Evolutionary conservation across 176 grass and related monocot species (phyloP), one percentile per base, ranked within the genome.

Genomic region (Canna indica): DNA sequence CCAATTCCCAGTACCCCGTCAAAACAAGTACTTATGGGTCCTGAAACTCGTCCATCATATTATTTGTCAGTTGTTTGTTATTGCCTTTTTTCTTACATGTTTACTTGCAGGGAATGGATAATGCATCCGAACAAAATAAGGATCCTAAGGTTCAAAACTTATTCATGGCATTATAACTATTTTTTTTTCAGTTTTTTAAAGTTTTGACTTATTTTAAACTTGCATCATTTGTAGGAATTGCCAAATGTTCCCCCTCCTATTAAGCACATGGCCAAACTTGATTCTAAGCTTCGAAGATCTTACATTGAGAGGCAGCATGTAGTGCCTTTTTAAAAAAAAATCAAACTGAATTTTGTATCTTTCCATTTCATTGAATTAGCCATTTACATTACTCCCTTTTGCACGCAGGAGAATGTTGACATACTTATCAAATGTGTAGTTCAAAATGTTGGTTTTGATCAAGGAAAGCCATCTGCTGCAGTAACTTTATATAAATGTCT

Each of bases 401-500:
- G 80, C 48, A 54, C 77, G 68, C 84, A 97, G 93, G 93, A 97
- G 80, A 84, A 73, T 77, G 59, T 92, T 72, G 86, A 97, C 78
- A 73, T 82, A 58, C 86, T 97, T 71, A 78, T 97, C 67, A 82
- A 85, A 70, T 97, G 84, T 83, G 82, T 87, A 63, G 79, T 72
- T 67, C 81, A 82, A 35, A 90, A 86, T 69, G 74, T 91, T 89
- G 93, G 86, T 48, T 82, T 92, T 53, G 88, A 73, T 79, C 71
- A 81, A 79, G 93, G 81, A 83, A 97, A 92, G 8, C 84, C 93
- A n/a, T 36, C 90, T 50, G 86, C 89, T 87, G 93, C 86, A 72
- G 67, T 97, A 36, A 87, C 86, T 46, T 87, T 97, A 66, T 97
- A 97, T 63, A 87, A 97, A 73, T 97, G 86, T 83, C 86, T 97